A percentile compares a stretch with the other conserved stretches of the same genome.
These are phyloP conservation scores for Phytophthora crassamura DNA, from an alignment of 352 stramenopile species.

Conservation along the genomic window DNA sequence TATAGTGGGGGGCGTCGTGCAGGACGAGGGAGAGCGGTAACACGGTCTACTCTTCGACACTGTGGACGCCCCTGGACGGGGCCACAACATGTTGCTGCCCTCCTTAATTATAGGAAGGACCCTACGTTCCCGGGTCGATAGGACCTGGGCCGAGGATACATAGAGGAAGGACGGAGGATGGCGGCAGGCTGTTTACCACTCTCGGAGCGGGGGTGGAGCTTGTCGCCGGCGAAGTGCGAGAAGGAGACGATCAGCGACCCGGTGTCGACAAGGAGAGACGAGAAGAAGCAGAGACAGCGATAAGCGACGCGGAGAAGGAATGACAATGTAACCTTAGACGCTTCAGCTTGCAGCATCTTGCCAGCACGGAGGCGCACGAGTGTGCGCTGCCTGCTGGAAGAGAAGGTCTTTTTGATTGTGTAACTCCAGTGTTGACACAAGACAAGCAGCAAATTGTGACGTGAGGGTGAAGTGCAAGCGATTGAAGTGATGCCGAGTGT, in stretches of 20 bases:
- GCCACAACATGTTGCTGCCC: slow-evolving; percentile 39
- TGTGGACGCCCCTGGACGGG: background rate
- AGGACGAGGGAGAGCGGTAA: too few relatives aligned
- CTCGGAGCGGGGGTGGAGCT: slow-evolving; percentile 17
- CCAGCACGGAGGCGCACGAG: background rate
- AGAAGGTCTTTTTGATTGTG: background rate
- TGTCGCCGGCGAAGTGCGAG: slow-evolving; percentile 18
- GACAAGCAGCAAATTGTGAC: too few relatives aligned
- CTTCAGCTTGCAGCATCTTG: slow-evolving; percentile 23
- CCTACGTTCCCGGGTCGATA: slow-evolving; percentile 28
- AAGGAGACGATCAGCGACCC: slow-evolving; percentile 12
- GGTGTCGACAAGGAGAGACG: slow-evolving; percentile 10
- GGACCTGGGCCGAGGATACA: slow-evolving; percentile 41
- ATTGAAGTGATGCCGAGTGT: background rate
- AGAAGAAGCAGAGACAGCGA: slow-evolving; percentile 18
- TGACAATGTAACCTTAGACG: slow-evolving; percentile 52
- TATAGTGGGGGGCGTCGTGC: slow-evolving; percentile 18
- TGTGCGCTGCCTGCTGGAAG: slow-evolving; percentile 4
- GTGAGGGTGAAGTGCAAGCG: slow-evolving; percentile 1
- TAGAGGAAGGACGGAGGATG: slow-evolving; percentile 27
- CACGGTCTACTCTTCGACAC: too few relatives aligned
- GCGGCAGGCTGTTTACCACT: slow-evolving; percentile 9
- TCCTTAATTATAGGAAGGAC: slow-evolving; percentile 54
- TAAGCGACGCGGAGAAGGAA: slow-evolving; percentile 35
- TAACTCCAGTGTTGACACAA: too few relatives aligned